Percentiles rank a stretch among this genome's conserved stretches.
Conservation (phyloP, 768 basidiomycete species). For the Boletus speciosus region DNA sequence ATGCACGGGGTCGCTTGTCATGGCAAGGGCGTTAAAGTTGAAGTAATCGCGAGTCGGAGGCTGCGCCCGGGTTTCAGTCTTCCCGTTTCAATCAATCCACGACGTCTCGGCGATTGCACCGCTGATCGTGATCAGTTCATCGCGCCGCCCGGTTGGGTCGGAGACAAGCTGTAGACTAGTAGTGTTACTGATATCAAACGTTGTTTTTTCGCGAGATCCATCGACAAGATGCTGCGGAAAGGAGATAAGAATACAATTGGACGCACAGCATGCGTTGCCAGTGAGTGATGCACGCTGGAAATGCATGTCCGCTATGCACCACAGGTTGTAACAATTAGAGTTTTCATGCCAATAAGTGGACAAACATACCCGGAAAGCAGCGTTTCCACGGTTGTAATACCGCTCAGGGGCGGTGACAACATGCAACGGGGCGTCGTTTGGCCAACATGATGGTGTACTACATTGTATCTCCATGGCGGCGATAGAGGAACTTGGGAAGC, state of each 20-base stretch:
- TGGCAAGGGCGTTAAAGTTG: background rate
- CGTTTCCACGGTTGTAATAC: slow-evolving; percentile 22
- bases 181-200: slow-evolving; percentile 13
- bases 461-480: slow-evolving; percentile 24
- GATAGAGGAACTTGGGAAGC: slow-evolving; percentile 21
- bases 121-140: slow-evolving; percentile 17
- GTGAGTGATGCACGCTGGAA: slow-evolving; percentile 25
- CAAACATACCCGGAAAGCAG: slow-evolving; percentile 6
- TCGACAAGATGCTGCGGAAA: slow-evolving; percentile 9
- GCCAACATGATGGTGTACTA: slow-evolving; percentile 1
- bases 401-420: slow-evolving; percentile 26
- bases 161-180: slow-evolving; percentile 3
- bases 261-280: slow-evolving; percentile 13
- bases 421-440: slow-evolving; percentile 12
- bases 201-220: slow-evolving; percentile 11
- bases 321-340: slow-evolving; percentile 20
- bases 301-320: slow-evolving; percentile 22
- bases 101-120: slow-evolving; percentile 5
- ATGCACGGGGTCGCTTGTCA: slow-evolving; percentile 11
- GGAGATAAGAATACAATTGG: slow-evolving; percentile 24
- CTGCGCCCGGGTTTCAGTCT: slow-evolving; percentile 11
- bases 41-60: slow-evolving; percentile 13
- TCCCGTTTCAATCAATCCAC: background rate
- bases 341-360: slow-evolving; percentile 10
- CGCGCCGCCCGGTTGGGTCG: slow-evolving; percentile 12